Evolutionary conservation across 129 eudicot genomes (phyloP).

Genomic region (Flaveria sonorensis): DNA sequence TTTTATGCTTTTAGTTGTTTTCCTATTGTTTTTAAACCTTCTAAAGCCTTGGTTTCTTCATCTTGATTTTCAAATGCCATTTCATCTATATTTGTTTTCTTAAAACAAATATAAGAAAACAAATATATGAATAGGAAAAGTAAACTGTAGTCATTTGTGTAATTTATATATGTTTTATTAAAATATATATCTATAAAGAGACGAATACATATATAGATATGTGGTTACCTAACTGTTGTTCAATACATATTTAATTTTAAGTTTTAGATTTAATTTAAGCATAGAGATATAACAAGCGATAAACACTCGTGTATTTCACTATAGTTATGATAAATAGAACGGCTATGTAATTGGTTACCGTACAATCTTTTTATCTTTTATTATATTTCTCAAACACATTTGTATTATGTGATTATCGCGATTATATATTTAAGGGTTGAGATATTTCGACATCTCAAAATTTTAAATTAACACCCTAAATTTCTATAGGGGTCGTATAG

Average conservation of each 20-base stretch:
- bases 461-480: too few relatives aligned
- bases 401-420: neutral
- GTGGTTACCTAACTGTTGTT: neutral
- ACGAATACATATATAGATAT: neutral
- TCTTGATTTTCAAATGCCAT: neutral
- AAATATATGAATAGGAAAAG: neutral
- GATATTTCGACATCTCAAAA: too few relatives aligned
- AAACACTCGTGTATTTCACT: neutral
- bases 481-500: too few relatives aligned
- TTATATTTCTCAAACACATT: neutral
- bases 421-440: neutral
- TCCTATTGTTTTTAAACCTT: conserved; percentile 53
- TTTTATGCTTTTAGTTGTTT: conserved; percentile 60
- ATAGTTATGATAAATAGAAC: neutral
- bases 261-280: too few relatives aligned
- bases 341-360: neutral
- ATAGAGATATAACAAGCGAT: neutral
- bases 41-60: conserved; percentile 50
- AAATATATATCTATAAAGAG: neutral
- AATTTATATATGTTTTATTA: neutral
- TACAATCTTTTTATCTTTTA: neutral
- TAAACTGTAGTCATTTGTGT: neutral
- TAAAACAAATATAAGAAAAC: neutral
- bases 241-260: too few relatives aligned
- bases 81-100: neutral